Base-by-base conservation (phyloP, 2,329 filamentous ascomycete genomes). In the Aaosphaeria pasadenensis region DNA sequence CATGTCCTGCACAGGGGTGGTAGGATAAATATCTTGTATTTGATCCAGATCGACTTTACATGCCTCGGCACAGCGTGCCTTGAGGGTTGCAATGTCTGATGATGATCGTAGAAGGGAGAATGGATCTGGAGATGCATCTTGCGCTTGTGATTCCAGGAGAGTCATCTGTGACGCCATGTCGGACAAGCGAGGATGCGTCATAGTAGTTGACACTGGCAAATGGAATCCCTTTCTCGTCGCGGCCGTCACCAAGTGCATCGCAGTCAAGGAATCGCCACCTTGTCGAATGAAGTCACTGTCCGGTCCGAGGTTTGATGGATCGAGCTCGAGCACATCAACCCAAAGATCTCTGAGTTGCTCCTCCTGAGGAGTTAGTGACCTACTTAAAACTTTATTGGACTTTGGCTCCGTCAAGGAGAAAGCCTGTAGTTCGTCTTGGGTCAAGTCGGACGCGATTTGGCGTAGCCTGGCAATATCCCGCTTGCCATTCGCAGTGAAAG, bases 1-100 rank as follows among this genome's bases (percentile, higher is more conserved):
- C 2, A 74, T 77, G 55, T 81, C 78, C 50, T 83, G 79, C 1
- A 81, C 66, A 1, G 78, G 74, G 0, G 78, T 79, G 62, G 77
- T 80, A 1, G 79, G 79, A 46, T 80, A 82, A 0, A 80, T 62
- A 50, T 83, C 78, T 44, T 79, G 74, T 30, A 71, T 56, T 29
- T 60, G 51, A 1, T 30, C 46, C 28, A 7, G 6, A 4, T 40
- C 17, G 2, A 40, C 39, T 30, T 41, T 42, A 33, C 32, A 30
- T 24, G 7, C n/a, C 35, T 9, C 33, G 31, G 46, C 46, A 11
- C 35, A 40, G 9, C 24, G 9, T 28, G 11, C 11, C 30, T 17
- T 11, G 28, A 46, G 7, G 24, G 29, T n/a, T 46, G 32, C 40
- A 13, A 44, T 45, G 38, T 43, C 41, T 11, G 24, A 9, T 7